Evolutionary conservation across 2,329 filamentous ascomycete species (phyloP), one percentile per base, ranked within the genome.

Genomic region (Colletotrichum siamense): DNA sequence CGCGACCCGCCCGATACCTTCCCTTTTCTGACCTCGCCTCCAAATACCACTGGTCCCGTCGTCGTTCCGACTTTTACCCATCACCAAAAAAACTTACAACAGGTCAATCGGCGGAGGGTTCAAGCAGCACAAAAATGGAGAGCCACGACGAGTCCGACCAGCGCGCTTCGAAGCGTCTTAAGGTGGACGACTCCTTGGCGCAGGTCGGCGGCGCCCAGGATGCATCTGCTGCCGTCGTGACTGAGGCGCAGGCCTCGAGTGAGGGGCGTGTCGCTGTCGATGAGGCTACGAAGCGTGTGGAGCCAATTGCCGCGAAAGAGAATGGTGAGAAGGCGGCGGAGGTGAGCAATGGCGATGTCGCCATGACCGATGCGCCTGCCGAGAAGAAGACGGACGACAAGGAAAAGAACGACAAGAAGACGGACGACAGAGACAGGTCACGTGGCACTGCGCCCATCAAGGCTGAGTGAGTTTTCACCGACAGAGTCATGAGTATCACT

Each of bases 401-500:
- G 13, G 55, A 61, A 8, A 63, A 52, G 61, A 65, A 73, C 18
- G 52, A 68, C 59, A 61, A 75, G 22, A 79, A 69, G 39, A 77
- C 61, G 26, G 70, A 55, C 66, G 70, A 52, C 73, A 80, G 63
- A 77, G 80, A 74, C 78, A 75, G 66, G 65, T 79, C 74, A 13
- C 64, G 76, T 52, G 85, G 83, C 49, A 75, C 81, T 66, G 84
- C 85, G 3, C 81, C 83, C 8, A 82, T 86, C 69, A 86, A 86
- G 77, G 78, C 83, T 26, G 83, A 86, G 85, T 86, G 77, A 79
- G 84, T 63, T n/a, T 15, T 59, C 24, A 18, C 15, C 64, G 15
- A 22, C 8, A 4, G 36, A 30, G 74, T 30, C 70, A 0, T 22
- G 16, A 30, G 55, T 63, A 62, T 13, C 15, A 36, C 30, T 79